phyloP scores from a whole-genome alignment of 2,329 filamentous ascomycete genomes.

The Penicillium sp. region DNA sequence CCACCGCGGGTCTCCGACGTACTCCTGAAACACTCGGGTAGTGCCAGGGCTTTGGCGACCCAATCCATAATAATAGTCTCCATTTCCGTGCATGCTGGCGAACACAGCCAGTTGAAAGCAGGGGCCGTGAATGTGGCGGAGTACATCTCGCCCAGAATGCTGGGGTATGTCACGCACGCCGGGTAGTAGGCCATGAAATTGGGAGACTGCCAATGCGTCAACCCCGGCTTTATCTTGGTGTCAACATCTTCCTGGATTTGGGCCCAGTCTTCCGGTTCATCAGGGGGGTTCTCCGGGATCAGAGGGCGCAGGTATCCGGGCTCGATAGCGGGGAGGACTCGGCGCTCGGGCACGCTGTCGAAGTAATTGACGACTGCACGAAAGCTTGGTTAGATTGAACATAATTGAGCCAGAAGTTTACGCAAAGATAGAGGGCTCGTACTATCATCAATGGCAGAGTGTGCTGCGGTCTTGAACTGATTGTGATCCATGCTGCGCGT shows the following conservation, averaged over 20 bases:
- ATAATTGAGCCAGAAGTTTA: background rate
- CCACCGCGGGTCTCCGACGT: conserved; percentile 59
- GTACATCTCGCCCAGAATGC: conserved; percentile 87
- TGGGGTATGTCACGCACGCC: conserved; percentile 67
- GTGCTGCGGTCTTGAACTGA: conserved; percentile 68
- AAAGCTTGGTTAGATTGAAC: background rate
- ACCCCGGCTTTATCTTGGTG: conserved; percentile 74
- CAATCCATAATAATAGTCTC: conserved; percentile 91
- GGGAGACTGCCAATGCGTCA: conserved; percentile 90
- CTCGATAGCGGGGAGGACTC: conserved; percentile 66
- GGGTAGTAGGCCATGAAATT: conserved; percentile 97
- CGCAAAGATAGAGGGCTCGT: conserved; percentile 28
- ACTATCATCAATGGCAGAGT: conserved; percentile 76
- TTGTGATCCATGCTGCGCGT: conserved; percentile 59
- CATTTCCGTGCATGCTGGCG: conserved; percentile 80
- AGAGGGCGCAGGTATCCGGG: conserved; percentile 79
- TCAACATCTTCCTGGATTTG: conserved; percentile 77
- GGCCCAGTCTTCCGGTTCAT: conserved; percentile 62
- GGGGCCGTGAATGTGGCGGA: conserved; percentile 78
- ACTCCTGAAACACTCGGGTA: conserved; percentile 67
- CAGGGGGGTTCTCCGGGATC: conserved; percentile 60
- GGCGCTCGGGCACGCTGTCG: conserved; percentile 59
- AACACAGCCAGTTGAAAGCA: conserved; percentile 96
- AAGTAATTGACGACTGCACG: conserved; percentile 70
- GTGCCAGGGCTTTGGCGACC: conserved; percentile 64